Evolutionary conservation across 306 rosid genomes (phyloP).

Genomic region (Malus fusca): DNA sequence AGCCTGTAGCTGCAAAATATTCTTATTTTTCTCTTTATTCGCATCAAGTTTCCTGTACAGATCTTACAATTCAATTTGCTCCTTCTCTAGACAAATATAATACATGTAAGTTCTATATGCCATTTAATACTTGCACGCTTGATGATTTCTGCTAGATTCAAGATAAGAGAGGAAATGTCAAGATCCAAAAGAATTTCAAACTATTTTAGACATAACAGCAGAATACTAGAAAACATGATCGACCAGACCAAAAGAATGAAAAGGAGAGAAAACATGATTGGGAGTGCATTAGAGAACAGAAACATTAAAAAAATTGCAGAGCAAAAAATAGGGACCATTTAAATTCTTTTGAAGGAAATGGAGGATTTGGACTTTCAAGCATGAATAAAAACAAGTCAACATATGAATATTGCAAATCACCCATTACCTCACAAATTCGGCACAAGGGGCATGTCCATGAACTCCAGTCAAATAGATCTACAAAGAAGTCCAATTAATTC

Average conservation of each 20-base stretch:
- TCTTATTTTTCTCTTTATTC: neutral
- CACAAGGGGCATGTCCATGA: slow-evolving; percentile 62
- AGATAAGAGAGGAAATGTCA: neutral
- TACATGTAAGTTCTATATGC: neutral
- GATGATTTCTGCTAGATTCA: neutral
- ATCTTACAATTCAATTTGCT: neutral
- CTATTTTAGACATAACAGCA: neutral
- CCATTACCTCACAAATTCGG: slow-evolving; percentile 49
- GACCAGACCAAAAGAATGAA: neutral
- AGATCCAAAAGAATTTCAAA: neutral
- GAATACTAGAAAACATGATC: neutral
- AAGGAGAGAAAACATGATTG: neutral
- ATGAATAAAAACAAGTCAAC: neutral
- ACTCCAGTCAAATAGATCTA: slow-evolving; percentile 62
- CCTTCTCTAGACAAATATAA: neutral
- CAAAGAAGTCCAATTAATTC: slow-evolving; percentile 9
- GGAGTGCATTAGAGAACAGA: neutral
- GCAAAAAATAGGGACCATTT: neutral
- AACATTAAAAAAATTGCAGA: neutral
- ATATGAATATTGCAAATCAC: neutral
- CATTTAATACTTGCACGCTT: neutral
- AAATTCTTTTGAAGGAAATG: neutral
- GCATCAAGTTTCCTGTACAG: neutral
- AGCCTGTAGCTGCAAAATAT: neutral
- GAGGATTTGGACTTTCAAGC: neutral